Percentiles rank a stretch among this genome's conserved stretches.
Conservation (phyloP, 2,329 filamentous ascomycete species). For the Waltergamsia citrina region DNA sequence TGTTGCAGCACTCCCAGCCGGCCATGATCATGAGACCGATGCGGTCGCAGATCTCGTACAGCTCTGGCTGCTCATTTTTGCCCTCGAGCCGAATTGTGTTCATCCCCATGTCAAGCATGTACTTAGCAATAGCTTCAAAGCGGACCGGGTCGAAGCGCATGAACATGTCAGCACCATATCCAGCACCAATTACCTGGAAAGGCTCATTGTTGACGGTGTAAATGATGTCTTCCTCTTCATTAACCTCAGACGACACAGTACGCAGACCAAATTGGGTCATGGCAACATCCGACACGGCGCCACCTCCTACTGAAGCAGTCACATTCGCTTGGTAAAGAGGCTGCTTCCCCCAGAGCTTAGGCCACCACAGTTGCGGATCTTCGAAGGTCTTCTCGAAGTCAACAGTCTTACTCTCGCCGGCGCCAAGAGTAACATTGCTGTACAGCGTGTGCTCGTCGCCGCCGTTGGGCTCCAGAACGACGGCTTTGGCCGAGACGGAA, state of each 20-base stretch:
- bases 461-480: slow-evolving; percentile 22
- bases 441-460: slow-evolving; percentile 14
- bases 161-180: slow-evolving; percentile 53
- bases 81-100: slow-evolving; percentile 57
- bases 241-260: slow-evolving; percentile 37
- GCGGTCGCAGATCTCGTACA: slow-evolving; percentile 49
- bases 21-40: slow-evolving; percentile 52
- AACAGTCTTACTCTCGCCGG: slow-evolving; percentile 27
- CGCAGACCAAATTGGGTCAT: slow-evolving; percentile 17
- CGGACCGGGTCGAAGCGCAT: slow-evolving; percentile 42
- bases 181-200: slow-evolving; percentile 52
- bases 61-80: slow-evolving; percentile 51
- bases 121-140: slow-evolving; percentile 37
- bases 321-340: slow-evolving; percentile 34
- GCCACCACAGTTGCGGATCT: slow-evolving; percentile 50
- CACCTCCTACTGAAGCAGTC: slow-evolving; percentile 15
- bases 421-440: slow-evolving; percentile 22
- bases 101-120: slow-evolving; percentile 50
- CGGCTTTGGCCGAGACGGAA: slow-evolving; percentile 21
- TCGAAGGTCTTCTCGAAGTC: slow-evolving; percentile 20
- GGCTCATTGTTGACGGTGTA: slow-evolving; percentile 46
- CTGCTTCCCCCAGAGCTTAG: slow-evolving; percentile 47
- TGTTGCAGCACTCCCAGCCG: slow-evolving; percentile 60
- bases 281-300: slow-evolving; percentile 17
- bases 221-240: slow-evolving; percentile 40